A percentile compares a stretch with the other conserved stretches of the same genome.
Evolutionary conservation across 805 yeast genomes (phyloP).

Genomic region (Suhomyces tanzawaensis): DNA sequence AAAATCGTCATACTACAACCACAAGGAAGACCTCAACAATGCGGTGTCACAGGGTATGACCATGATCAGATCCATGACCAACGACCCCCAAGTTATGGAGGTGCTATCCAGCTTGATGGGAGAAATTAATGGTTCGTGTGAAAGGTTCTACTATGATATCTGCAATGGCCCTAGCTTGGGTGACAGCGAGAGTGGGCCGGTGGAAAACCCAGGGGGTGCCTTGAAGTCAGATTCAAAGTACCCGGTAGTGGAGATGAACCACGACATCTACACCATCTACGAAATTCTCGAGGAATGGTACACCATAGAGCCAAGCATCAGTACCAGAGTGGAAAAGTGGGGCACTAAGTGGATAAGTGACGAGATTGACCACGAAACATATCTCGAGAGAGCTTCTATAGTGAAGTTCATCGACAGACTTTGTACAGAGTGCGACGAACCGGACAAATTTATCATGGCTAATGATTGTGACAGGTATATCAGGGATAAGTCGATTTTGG

Average conservation of each 20-base stretch:
- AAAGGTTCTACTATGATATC: slow-evolving; percentile 4
- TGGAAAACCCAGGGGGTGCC: background rate
- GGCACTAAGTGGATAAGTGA: slow-evolving; percentile 15
- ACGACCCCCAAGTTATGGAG: slow-evolving; percentile 3
- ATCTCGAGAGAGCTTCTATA: slow-evolving; percentile 10
- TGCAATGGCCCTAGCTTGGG: slow-evolving; percentile 1
- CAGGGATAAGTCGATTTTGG: slow-evolving; percentile 13
- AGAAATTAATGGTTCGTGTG: slow-evolving; percentile 4
- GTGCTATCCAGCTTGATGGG: slow-evolving; percentile 4
- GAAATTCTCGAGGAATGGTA: slow-evolving; percentile 16
- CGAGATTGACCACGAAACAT: slow-evolving; percentile 14
- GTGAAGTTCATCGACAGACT: slow-evolving; percentile 11
- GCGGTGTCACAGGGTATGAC: slow-evolving; percentile 2
- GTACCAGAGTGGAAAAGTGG: slow-evolving; percentile 10
- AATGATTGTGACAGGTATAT: slow-evolving; percentile 13
- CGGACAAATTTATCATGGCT: slow-evolving; percentile 10
- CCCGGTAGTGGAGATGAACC: slow-evolving; percentile 10
- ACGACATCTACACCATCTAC: slow-evolving; percentile 12
- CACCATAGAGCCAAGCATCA: slow-evolving; percentile 10
- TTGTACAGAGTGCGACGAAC: slow-evolving; percentile 8
- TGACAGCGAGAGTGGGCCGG: too few species aligned
- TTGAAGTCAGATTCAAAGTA: background rate
- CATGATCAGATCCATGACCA: background rate
- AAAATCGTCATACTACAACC: slow-evolving; percentile 2
- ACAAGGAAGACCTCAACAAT: slow-evolving; percentile 3